phyloP scores from a whole-genome alignment of 306 rosid species.

The Crataegus laevigata region DNA sequence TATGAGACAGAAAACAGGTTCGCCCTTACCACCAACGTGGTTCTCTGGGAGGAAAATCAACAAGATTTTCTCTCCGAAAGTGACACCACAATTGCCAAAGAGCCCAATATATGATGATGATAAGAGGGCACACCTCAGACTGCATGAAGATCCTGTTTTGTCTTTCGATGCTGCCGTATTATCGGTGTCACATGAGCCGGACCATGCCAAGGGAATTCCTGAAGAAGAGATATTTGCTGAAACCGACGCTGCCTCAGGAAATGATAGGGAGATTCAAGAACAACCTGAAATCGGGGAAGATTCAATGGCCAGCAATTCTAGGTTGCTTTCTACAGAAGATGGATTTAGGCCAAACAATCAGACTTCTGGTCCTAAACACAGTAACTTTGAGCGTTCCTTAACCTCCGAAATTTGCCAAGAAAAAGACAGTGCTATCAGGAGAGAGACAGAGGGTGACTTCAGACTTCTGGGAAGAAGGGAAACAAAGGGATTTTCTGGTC shows the following conservation, averaged over 20 bases:
- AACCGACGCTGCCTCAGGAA: constrained; percentile 28
- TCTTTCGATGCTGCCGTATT: constrained; percentile 94
- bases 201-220: constrained; percentile 66
- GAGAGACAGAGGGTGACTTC: constrained; percentile 95
- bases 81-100: constrained; percentile 41
- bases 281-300: constrained; percentile 38
- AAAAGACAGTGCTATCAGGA: constrained; percentile 87
- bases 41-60: constrained; percentile 51
- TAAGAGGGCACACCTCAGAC: constrained; percentile 33
- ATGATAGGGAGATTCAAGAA: constrained; percentile 25
- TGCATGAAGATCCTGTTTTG: constrained; percentile 51
- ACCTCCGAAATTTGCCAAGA: constrained; percentile 50
- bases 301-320: constrained; percentile 28
- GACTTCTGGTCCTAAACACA: constrained; percentile 31
- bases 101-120: constrained; percentile 63
- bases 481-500: constrained; percentile 51
- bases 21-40: constrained; percentile 78
- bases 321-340: constrained; percentile 14
- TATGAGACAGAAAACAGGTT: constrained; percentile 50
- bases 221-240: constrained; percentile 60
- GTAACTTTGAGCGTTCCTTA: constrained; percentile 37
- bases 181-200: constrained; percentile 68
- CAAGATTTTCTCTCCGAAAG: constrained; percentile 55
- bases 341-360: constrained; percentile 30
- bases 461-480: constrained; percentile 85